These are phyloP conservation scores for Articulospora tetracladia DNA, from an alignment of 495 filamentous ascomycete genomes.

Conservation along the genomic window DNA sequence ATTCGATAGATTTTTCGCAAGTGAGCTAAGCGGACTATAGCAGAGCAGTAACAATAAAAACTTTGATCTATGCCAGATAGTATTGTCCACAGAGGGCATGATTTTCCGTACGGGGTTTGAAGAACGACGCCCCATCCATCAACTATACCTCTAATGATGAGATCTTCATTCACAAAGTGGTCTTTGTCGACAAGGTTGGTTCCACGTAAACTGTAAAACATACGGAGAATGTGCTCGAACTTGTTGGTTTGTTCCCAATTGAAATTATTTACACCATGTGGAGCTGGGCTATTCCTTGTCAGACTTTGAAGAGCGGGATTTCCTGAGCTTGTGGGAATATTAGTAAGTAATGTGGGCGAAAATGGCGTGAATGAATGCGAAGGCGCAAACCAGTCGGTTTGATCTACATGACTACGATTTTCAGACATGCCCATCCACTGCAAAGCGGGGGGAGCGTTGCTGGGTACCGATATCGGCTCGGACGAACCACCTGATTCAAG, in stretches of 20 bases:
- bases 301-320: constrained; percentile 2
- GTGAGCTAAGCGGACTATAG: constrained; percentile 2
- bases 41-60: constrained; percentile 2
- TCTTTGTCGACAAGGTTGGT: neutral
- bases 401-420: constrained; percentile 5
- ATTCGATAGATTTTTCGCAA: constrained; percentile 6
- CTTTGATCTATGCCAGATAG: constrained; percentile 3
- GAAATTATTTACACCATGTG: neutral
- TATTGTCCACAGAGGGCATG: constrained; percentile 6
- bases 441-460: neutral
- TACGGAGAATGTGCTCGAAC: constrained; percentile 1
- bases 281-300: neutral
- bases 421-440: neutral
- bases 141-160: constrained; percentile 1
- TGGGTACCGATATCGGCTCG: neutral
- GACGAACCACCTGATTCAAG: neutral
- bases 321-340: neutral
- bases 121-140: constrained; percentile 3
- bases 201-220: constrained; percentile 5
- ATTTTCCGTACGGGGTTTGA: constrained; percentile 1
- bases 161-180: constrained; percentile 1
- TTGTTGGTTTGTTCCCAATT: constrained; percentile 4
- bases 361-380: neutral
- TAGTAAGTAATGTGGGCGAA: constrained; percentile 1
- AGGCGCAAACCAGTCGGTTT: constrained; percentile 1